Base-by-base conservation (phyloP, 805 yeast species). In the Pichia occidentalis region DNA sequence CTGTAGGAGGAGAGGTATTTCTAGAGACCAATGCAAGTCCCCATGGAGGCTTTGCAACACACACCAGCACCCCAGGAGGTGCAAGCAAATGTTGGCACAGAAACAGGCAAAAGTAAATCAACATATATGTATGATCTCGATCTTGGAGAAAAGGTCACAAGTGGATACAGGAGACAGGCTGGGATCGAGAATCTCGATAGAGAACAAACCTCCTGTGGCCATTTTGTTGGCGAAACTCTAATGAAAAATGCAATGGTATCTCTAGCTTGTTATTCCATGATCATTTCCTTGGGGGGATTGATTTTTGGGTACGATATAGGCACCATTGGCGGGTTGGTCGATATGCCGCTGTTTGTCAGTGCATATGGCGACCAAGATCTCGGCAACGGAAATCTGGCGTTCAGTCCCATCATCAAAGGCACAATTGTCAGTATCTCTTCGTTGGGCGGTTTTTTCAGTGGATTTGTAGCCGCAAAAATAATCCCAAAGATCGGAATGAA, bases 261-360 rank as follows among this genome's bases (percentile, higher is more conserved):
- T 1, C 43, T 58, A 2, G 47, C 51, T 2, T 7, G 37, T 4
- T 61, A 44, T 42, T 46, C 60, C 4, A 24, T 51, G 3, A 42
- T 49, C 5, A 55, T 61, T 18, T 50, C 61, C 6, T 32, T 53
- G 3, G 59, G 63, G 9, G 67, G 66, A 3, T 45, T 62, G 6
- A 38, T 58, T 1, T 61, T 59, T 36, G 67, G 67, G 1, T 59
- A 52, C 41, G 67, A 62, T 46, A 59, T 61, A 23, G 67, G 67
- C 1, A 57, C 57, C 1, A 48, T 62, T 32, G 65, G 65, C 5
- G 65, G 63, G 0, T 24, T 60, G 18, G 40, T 60, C 11, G 59
- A 56, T 29, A 44, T 58, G 35, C 56, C 61, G 4, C 25, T 49
- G 4, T 61, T 61, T 39, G 40, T 29, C 22, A 6, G 13, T 4